Conservation (phyloP, 768 basidiomycete genomes). For the Leccinellum luteum region DNA sequence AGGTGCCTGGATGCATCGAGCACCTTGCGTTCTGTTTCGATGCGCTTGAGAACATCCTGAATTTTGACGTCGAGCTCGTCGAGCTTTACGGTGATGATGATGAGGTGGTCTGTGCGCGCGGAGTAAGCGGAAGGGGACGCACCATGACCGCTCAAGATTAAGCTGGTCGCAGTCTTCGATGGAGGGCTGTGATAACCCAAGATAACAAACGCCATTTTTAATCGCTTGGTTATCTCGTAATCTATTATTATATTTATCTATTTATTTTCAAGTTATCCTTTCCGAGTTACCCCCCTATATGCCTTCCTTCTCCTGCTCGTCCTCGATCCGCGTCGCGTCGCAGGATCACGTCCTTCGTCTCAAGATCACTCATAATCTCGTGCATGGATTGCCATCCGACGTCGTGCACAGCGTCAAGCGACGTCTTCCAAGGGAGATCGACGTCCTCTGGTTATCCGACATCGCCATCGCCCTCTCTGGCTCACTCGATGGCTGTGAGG, state of each 20-base stretch:
- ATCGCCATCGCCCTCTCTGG: slow-evolving; percentile 56
- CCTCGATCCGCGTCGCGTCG: slow-evolving; percentile 42
- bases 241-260: slow-evolving; percentile 6
- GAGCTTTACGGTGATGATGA: slow-evolving; percentile 19
- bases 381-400: slow-evolving; percentile 32
- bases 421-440: slow-evolving; percentile 35
- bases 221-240: slow-evolving; percentile 30
- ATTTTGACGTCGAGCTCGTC: slow-evolving; percentile 89
- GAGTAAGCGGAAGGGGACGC: slow-evolving; percentile 13
- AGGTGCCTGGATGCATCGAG: slow-evolving; percentile 80
- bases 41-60: slow-evolving; percentile 84
- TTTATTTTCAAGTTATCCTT: slow-evolving; percentile 7
- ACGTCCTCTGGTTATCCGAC: slow-evolving; percentile 31
- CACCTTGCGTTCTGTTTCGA: slow-evolving; percentile 90
- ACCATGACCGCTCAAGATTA: slow-evolving; percentile 32
- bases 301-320: slow-evolving; percentile 31
- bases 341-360: slow-evolving; percentile 46
- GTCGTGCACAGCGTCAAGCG: slow-evolving; percentile 30
- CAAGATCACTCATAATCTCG: slow-evolving; percentile 44
- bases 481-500: slow-evolving; percentile 41
- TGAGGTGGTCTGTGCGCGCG: slow-evolving; percentile 3
- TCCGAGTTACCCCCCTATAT: slow-evolving; percentile 16
- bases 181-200: slow-evolving; percentile 25
- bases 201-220: slow-evolving; percentile 23
- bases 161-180: slow-evolving; percentile 16